Base-by-base conservation (phyloP, 2,329 filamentous ascomycete genomes). In the Beauveria sp. region DNA sequence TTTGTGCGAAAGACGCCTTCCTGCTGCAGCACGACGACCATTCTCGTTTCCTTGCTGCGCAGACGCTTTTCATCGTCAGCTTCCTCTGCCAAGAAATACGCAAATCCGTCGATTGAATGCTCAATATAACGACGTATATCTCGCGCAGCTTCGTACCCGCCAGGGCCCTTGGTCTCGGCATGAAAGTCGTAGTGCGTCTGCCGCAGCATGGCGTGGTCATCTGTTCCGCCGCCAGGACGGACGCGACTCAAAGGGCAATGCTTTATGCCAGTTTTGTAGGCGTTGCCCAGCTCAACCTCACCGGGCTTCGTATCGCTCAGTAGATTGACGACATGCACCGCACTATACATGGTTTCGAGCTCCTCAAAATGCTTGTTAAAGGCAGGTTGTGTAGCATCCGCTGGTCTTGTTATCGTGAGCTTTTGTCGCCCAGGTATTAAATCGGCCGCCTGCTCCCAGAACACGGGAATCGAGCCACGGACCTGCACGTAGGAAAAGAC, bases 1-100 rank as follows among this genome's bases (percentile, higher is more conserved):
- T 99, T 99, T 4, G 93, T 96, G 64, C 93, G 84, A 73, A 98
- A 98, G 6, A 96, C 85, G n/a, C 95, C 93, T 71, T 96, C 91
- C 74, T 99, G 95, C 71, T 96, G 91, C 56, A 97, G 77, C 24
- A 96, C 84, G 2, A 91, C 86, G 8, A 89, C 83, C 77, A 79
- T 79, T 24, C 82, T 78, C 7, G 70, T 68, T 28, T 75, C 69
- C 14, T 68, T 67, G 45, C 67, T 77, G 20, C 73, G 73, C 14
- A 74, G 69, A n/a, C 73, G 73, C 16, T 73, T 70, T 2, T 68
- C 70, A 56, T 90, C 85, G 50, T 85, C 81, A 12, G 82, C 77
- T 64, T 92, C 87, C 69, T 96, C 87, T 0, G 90, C 88, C 5
- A 97, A 80, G 68, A 92, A 96, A 71, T 96, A 98, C n/a, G 89